A percentile compares a stretch with the other conserved stretches of the same genome.
Evolutionary conservation across 345 rosid genomes (phyloP).

Genomic region (Citrus hindsii): DNA sequence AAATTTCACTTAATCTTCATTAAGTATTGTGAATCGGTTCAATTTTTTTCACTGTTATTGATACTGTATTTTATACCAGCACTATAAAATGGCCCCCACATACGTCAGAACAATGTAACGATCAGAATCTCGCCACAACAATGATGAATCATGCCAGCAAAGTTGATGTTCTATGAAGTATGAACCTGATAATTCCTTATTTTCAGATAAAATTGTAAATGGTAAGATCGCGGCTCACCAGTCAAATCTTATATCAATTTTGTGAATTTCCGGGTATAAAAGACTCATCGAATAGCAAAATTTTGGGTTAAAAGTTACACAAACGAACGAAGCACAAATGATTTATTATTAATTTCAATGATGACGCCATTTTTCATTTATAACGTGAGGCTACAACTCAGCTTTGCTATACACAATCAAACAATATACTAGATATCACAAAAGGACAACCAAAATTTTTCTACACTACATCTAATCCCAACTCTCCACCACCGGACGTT

Average conservation of each 20-base stretch:
- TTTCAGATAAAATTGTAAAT: too few species aligned
- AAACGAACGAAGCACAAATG: background rate
- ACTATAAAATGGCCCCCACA: too few species aligned
- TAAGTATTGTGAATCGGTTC: too few species aligned
- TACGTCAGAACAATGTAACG: too few species aligned
- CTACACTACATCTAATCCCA: conserved; percentile 4
- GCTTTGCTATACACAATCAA: background rate
- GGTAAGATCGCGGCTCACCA: background rate
- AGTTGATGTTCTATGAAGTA: background rate
- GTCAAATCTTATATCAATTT: background rate
- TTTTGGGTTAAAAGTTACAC: background rate
- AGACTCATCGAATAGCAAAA: background rate
- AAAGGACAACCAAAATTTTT: conserved; percentile 1
- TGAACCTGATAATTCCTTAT: background rate
- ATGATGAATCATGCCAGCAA: too few species aligned
- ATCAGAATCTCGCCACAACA: too few species aligned
- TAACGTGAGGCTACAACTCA: background rate
- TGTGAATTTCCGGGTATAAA: background rate
- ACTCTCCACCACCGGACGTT: conserved; percentile 46
- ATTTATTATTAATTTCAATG: background rate
- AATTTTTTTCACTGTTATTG: too few species aligned
- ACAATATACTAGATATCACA: background rate
- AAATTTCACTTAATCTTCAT: too few species aligned
- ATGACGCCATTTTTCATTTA: background rate
- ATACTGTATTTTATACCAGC: too few species aligned